Base-by-base conservation (phyloP, 208 protist genomes). In the Leishmania gerbilli region DNA sequence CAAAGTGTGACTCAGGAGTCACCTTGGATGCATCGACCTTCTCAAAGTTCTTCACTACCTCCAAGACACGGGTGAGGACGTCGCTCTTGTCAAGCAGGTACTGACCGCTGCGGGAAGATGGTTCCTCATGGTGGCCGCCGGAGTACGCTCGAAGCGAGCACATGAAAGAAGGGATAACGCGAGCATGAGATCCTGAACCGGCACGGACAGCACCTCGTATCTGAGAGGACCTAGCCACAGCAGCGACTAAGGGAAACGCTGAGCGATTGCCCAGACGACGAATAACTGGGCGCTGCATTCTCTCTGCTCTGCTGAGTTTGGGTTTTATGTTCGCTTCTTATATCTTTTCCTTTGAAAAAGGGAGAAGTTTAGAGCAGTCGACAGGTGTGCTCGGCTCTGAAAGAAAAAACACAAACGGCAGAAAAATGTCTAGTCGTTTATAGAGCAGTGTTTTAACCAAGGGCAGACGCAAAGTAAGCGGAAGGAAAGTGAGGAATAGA, bases 11-110 rank as follows among this genome's bases (percentile, higher is more conserved):
- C 62, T 95, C 91, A 51, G 95, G 90, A 1, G 89, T 96, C 42
- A 99, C 97, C 79, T 97, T 97, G 40, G 88, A 95, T 17, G 97
- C 95, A 72, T 97, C 92, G 17, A 99, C 96, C 87, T 99, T 99
- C 80, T 99, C 95, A 74, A 99, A 99, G 78, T 99, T 99, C 84
- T 98, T 99, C 45, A 99, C 90, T 7, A 99, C 95, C 77, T 98
- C 92, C 31, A 99, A 78, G 3, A 99, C 97, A 90, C 98, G 93
- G 51, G 97, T 97, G 47, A 96, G 92, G n/a, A 99, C 96, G 58
- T 99, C 98, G 79, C 98, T 95, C 78, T 95, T 97, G 75, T 98
- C 92, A 9, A 99, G 87, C 71, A 98, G 84, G 84, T 98, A 98
- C 79, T 96, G 92, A 34, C 92, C 93, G 55, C 90, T 93, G 71